phyloP scores from a whole-genome alignment of 2,329 filamentous ascomycete species.

The Fusarium stilboides region DNA sequence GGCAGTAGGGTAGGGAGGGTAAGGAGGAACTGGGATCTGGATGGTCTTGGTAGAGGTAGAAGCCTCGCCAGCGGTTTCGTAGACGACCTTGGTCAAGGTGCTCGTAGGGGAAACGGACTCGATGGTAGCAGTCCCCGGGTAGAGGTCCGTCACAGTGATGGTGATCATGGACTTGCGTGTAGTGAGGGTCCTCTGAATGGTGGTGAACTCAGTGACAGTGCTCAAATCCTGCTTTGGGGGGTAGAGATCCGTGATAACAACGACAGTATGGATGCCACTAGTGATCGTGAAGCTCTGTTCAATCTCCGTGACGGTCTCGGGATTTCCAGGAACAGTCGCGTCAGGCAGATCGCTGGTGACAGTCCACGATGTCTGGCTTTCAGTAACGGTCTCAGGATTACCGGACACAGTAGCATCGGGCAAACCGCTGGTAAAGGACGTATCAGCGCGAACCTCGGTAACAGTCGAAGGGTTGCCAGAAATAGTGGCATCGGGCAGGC shows the following conservation, averaged over 20 bases:
- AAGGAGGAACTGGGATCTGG: constrained; percentile 47
- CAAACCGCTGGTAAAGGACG: too few relatives aligned
- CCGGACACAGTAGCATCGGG: constrained; percentile 47
- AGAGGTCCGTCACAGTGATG: constrained; percentile 46
- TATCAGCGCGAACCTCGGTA: constrained; percentile 49
- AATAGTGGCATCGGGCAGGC: constrained; percentile 47
- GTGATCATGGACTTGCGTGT: constrained; percentile 43
- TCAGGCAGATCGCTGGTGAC: constrained; percentile 51
- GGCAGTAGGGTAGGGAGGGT: constrained; percentile 50
- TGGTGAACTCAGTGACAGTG: constrained; percentile 49
- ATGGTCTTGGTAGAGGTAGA: constrained; percentile 54
- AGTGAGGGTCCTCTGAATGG: constrained; percentile 48
- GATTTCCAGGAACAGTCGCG: constrained; percentile 53
- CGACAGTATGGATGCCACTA: constrained; percentile 41
- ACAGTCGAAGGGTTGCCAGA: constrained; percentile 47
- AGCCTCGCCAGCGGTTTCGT: constrained; percentile 50
- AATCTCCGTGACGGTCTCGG: constrained; percentile 51
- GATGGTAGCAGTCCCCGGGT: constrained; percentile 34
- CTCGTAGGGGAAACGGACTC: constrained; percentile 39
- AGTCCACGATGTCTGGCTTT: constrained; percentile 48
- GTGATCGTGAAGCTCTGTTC: constrained; percentile 42
- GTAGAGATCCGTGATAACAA: constrained; percentile 54
- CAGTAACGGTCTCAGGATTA: constrained; percentile 51
- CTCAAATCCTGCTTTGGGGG: constrained; percentile 35
- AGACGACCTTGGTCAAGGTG: constrained; percentile 53